A percentile compares a stretch with the other conserved stretches of the same genome.
These are phyloP conservation scores for Flaveria brownii DNA, from an alignment of 129 eudicot genomes.

Conservation along the genomic window DNA sequence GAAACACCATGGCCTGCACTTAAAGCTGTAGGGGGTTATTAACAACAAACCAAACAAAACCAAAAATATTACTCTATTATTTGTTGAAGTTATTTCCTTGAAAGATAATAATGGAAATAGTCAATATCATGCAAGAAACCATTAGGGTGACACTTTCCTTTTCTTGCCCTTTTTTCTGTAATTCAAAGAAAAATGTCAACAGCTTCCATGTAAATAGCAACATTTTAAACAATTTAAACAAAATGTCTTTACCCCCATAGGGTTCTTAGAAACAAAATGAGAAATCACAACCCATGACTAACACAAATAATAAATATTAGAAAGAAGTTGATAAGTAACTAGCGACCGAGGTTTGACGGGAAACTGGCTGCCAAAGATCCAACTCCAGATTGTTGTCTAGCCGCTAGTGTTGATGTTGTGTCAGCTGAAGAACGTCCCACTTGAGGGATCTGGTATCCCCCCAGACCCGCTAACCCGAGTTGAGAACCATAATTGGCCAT, in stretches of 20 bases:
- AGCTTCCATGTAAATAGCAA: not conserved
- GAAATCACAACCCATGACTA: not conserved
- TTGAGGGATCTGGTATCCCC: constrained; percentile 44
- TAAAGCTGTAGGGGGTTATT: too few relatives aligned
- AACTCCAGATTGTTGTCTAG: constrained; percentile 44
- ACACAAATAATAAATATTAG: not conserved
- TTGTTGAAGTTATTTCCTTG: not conserved
- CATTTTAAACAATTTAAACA: constrained; percentile 2
- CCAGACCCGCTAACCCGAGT: constrained; percentile 52
- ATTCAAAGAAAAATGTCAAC: not conserved
- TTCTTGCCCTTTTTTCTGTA: not conserved
- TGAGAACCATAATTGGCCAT: constrained; percentile 63
- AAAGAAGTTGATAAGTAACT: constrained; percentile 20
- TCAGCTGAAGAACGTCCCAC: constrained; percentile 47
- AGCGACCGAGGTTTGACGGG: constrained; percentile 44
- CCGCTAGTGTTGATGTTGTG: constrained; percentile 32
- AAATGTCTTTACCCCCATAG: not conserved
- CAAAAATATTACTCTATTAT: not conserved
- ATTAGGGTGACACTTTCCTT: not conserved
- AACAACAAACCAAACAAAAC: too few relatives aligned
- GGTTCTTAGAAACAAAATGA: not conserved
- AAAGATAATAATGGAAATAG: not conserved
- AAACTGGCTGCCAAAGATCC: constrained; percentile 38
- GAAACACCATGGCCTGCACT: too few relatives aligned
- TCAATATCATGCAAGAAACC: not conserved